phyloP scores from a whole-genome alignment of 306 rosid species.

The Pyrus pyrifolia region DNA sequence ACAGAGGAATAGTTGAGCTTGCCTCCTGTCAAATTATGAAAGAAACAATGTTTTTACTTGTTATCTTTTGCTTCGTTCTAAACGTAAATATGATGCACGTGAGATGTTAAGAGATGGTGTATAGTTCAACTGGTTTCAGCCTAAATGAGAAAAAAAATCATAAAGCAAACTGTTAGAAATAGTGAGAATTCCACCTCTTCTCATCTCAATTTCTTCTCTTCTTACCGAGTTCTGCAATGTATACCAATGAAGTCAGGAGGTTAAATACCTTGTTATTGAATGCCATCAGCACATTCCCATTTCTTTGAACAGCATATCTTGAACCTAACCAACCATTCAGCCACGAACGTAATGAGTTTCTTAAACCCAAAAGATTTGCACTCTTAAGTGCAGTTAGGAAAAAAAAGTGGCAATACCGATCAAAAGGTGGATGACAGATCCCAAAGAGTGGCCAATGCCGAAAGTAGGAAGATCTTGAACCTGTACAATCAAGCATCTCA shows the following conservation, averaged over 20 bases:
- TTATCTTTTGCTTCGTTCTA: not conserved
- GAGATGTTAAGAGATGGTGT: not conserved
- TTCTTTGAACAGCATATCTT: slow-evolving; percentile 95
- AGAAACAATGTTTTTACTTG: not conserved
- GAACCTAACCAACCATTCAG: slow-evolving; percentile 63
- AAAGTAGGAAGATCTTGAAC: slow-evolving; percentile 84
- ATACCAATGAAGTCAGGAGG: not conserved
- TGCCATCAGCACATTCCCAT: slow-evolving; percentile 88
- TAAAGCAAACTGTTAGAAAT: not conserved
- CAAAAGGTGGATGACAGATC: slow-evolving; percentile 92
- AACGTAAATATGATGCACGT: not conserved
- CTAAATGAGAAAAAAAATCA: not conserved
- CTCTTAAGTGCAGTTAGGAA: slow-evolving; percentile 14
- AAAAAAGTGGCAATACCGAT: slow-evolving; percentile 54
- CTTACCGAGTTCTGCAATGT: slow-evolving; percentile 5
- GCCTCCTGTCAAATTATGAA: slow-evolving; percentile 60
- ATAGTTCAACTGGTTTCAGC: not conserved
- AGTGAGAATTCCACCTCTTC: not conserved
- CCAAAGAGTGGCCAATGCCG: slow-evolving; percentile 96
- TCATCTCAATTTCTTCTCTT: slow-evolving; percentile 2
- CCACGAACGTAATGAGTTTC: slow-evolving; percentile 25
- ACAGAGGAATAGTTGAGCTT: slow-evolving; percentile 80
- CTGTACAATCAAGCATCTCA: slow-evolving; percentile 42
- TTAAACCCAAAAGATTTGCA: slow-evolving; percentile 21
- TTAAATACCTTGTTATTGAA: slow-evolving; percentile 86